Base-by-base conservation (phyloP, 2,329 filamentous ascomycete genomes). In the Aspergillus fumigatiaffinis region DNA sequence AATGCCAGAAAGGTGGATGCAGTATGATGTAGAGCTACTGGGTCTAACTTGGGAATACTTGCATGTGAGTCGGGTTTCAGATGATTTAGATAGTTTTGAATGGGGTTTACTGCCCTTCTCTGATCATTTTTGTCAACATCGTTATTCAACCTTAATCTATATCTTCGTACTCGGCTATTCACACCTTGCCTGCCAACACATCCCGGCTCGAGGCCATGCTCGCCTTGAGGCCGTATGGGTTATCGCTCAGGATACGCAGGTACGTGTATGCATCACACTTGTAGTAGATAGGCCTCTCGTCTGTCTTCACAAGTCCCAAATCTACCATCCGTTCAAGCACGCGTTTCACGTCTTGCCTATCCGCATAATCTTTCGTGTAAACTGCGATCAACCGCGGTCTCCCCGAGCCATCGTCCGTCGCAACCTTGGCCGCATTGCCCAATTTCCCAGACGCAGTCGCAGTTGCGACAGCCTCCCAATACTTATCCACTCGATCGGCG, bases 201-300 rank as follows among this genome's bases (percentile, higher is more conserved):
- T 77, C 76, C 49, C 63, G 68, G 63, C 73, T 78, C 8, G 70
- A 75, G 56, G 71, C 77, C 71, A 77, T 63, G 59, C 72, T 78
- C 47, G 87, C 81, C 65, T 79, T 82, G 56, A 91, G 73, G 1
- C 81, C 82, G 80, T 83, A 90, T 1, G 79, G 71, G 67, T 91
- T 91, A 0, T 79, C 79, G 10, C 76, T 78, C 17, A 78, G 78
- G 55, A 91, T 84, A 3, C 99, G 84, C 28, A 91, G 75, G 68
- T 88, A 82, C 1, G 88, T 90, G 67, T 82, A 90, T 0, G 83
- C 86, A 77, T 91, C 87, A 64, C 83, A 83, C 68, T 95, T 95
- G 76, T 95, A 96, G 71, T 90, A 93, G 51, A 94, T 86, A 1
- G 79, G 75, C 49, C 75, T 51, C 62, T 73, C 21, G 14, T 67